phyloP scores from a whole-genome alignment of 2,329 filamentous ascomycete genomes.

The Zymoseptoria brevis region DNA sequence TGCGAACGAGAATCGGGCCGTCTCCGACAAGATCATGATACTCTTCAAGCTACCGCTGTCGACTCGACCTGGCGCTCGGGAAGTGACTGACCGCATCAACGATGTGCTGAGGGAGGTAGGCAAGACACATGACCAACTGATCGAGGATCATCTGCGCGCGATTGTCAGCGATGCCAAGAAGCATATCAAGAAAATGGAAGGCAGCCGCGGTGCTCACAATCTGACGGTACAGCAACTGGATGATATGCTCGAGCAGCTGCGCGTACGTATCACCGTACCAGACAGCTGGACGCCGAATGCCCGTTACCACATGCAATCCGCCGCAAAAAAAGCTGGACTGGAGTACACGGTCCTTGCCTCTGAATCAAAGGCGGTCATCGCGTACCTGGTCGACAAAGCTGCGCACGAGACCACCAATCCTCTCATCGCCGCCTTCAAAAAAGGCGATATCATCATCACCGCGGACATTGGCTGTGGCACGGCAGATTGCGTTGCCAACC shows the following conservation, averaged over 20 bases:
- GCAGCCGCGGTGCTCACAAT: neutral
- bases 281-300: constrained; percentile 10
- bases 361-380: constrained; percentile 12
- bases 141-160: constrained; percentile 6
- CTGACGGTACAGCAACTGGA: neutral
- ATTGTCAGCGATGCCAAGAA: constrained; percentile 3
- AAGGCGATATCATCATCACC: constrained; percentile 5
- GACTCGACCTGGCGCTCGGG: neutral
- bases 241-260: neutral
- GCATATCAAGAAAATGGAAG: neutral
- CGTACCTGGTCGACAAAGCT: constrained; percentile 7
- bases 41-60: constrained; percentile 6
- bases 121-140: constrained; percentile 4
- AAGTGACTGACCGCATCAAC: neutral
- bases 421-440: neutral
- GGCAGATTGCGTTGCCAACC: constrained; percentile 2
- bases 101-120: constrained; percentile 1
- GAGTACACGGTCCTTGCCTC: constrained; percentile 4
- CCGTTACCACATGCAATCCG: constrained; percentile 7
- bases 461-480: constrained; percentile 10
- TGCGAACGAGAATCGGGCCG: neutral
- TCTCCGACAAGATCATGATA: constrained; percentile 5
- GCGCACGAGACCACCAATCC: neutral
- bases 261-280: constrained; percentile 7
- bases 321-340: constrained; percentile 8